Conservation (phyloP, 2,329 filamentous ascomycete species). For the Fusarium camptoceras region DNA sequence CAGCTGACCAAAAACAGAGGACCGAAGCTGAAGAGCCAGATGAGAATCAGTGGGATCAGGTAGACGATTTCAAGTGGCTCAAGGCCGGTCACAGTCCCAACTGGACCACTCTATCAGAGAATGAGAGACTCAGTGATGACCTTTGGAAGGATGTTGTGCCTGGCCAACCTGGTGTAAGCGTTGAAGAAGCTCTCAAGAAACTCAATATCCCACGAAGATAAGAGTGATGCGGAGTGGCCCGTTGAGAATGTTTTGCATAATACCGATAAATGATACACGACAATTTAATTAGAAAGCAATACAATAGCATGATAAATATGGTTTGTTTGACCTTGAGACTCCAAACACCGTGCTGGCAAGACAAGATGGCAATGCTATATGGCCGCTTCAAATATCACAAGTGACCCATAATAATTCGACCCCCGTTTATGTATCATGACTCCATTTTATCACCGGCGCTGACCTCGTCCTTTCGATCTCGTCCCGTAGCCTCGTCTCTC, state of each 20-base stretch:
- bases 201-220: constrained; percentile 55
- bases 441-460: constrained; percentile 56
- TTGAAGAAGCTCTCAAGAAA: constrained; percentile 73
- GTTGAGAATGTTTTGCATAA: constrained; percentile 7
- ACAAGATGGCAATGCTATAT: not conserved
- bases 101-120: constrained; percentile 77
- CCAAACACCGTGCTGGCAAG: constrained; percentile 31
- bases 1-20: constrained; percentile 34
- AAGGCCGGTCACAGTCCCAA: constrained; percentile 88
- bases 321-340: constrained; percentile 16
- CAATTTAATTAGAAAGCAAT: constrained; percentile 19
- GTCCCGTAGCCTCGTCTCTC: constrained; percentile 58
- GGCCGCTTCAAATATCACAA: not conserved
- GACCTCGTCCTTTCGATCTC: constrained; percentile 49
- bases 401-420: constrained; percentile 16
- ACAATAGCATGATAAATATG: constrained; percentile 20
- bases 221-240: not conserved
- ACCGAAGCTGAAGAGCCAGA: constrained; percentile 48
- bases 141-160: constrained; percentile 78
- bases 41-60: constrained; percentile 84
- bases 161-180: constrained; percentile 69
- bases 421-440: constrained; percentile 43
- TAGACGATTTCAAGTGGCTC: constrained; percentile 98
- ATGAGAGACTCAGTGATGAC: constrained; percentile 67
- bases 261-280: not conserved